These are phyloP conservation scores for Juglanconis sp. DNA, from an alignment of 2,329 filamentous ascomycete genomes.

Conservation along the genomic window DNA sequence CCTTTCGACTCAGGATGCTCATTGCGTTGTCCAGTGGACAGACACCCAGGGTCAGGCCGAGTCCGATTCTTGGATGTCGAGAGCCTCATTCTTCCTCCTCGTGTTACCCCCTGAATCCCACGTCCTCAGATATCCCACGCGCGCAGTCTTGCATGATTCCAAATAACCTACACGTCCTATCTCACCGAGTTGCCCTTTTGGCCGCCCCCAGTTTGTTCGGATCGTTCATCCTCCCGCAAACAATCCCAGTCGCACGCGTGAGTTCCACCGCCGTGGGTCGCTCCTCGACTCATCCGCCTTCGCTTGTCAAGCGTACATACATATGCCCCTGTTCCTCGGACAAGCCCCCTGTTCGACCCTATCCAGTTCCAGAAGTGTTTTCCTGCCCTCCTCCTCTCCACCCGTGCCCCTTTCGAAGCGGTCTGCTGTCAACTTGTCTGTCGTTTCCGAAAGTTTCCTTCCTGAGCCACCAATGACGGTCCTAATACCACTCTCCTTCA, in stretches of 20 bases:
- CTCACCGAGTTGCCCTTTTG: conserved; percentile 12
- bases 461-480: conserved; percentile 6
- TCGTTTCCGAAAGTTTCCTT: conserved; percentile 13
- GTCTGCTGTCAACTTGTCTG: conserved; percentile 14
- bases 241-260: conserved; percentile 19
- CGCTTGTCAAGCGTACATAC: conserved; percentile 15
- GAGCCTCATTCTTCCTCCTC: conserved; percentile 2
- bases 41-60: neutral
- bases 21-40: neutral
- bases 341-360: conserved; percentile 14
- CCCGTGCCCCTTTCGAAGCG: conserved; percentile 19
- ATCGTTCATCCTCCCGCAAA: conserved; percentile 9
- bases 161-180: conserved; percentile 2
- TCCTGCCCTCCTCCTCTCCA: conserved; percentile 15
- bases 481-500: neutral
- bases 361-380: conserved; percentile 15
- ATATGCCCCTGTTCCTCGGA: conserved; percentile 14
- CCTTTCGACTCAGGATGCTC: neutral
- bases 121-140: neutral
- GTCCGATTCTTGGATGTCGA: neutral
- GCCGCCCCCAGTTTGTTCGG: neutral
- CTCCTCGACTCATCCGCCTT: conserved; percentile 17
- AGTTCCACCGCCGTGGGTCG: conserved; percentile 20
- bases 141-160: neutral
- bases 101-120: neutral